Evolutionary conservation across 176 grass and related monocot genomes (phyloP), one percentile per base, ranked within the genome.

Genomic region (Lolium perenne): DNA sequence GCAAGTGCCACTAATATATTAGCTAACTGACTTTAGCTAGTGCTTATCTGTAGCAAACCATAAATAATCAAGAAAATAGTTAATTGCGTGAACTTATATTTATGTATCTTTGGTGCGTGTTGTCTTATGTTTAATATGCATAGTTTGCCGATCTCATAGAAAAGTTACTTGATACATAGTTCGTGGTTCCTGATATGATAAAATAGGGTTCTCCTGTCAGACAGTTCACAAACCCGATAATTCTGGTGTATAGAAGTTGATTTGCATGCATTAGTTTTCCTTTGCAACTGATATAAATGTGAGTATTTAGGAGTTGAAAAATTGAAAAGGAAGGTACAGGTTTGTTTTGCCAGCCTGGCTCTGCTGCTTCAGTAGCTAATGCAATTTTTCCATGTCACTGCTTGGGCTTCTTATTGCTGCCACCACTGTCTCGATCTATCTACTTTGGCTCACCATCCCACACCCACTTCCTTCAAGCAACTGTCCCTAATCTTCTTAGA

Each of bases 1-100:
- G 46, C 71, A 74, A 50, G 71, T 74, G 71, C 71, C 46, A 51
- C 46, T 29, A 74, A 47, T 74, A 74, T 48, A 50, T 50, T 26
- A 74, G 71, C 22, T 2, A 51, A 16, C 47, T 74, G 21, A 48
- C 71, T 74, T 13, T 72, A 14, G 41, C 20, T 47, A 47, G 69
- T 72, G 41, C 45, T 72, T 72, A 72, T 72, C 10, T 5, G 3
- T 22, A 11, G 58, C 9, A 22, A 61, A 26, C 23, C 61, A 64
- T 63, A 63, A 11, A 22, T 63, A 13, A 26, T 13, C 10, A 56
- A 74, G 40, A n/a, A 74, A 74, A 72, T 23, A 32, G 16, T 15
- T 26, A 22, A 22, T 64, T 35, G 6, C 43, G 53, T 53, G 55
- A 73, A 38, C 56, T 62, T 62, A 25, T 61, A 12, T 61, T 61